These are phyloP conservation scores for Apostasia ramifera DNA, from an alignment of 106 monocot species.

Conservation along the genomic window DNA sequence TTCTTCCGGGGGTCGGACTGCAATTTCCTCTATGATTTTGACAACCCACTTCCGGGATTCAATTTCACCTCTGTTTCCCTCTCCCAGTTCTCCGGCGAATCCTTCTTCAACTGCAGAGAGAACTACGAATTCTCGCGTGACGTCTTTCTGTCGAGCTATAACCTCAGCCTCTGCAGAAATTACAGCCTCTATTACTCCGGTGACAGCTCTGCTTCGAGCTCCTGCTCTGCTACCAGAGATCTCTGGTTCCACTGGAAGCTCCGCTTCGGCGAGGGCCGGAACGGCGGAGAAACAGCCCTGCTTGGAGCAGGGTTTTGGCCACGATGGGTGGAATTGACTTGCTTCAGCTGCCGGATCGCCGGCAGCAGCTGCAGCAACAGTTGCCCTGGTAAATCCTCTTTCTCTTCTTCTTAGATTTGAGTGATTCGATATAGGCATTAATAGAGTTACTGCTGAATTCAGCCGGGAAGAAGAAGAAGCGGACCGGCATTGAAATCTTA, in stretches of 20 bases:
- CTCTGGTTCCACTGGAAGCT: conserved; percentile 14
- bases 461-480: background rate
- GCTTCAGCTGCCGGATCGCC: conserved; percentile 8
- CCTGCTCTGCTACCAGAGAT: conserved; percentile 4
- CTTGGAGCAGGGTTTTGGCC: conserved; percentile 5
- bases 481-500: background rate
- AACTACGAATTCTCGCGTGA: conserved; percentile 6
- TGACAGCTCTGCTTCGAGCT: background rate
- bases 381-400: conserved; percentile 4
- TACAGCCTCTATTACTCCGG: conserved; percentile 8
- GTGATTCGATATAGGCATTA: background rate
- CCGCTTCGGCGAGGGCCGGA: background rate
- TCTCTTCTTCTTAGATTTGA: background rate
- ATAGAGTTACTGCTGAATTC: background rate
- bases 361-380: background rate
- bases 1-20: conserved; percentile 9
- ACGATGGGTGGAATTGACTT: background rate
- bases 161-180: conserved; percentile 3
- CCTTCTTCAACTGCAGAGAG: conserved; percentile 3
- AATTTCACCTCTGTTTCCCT: conserved; percentile 5
- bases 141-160: background rate
- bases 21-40: conserved; percentile 4
- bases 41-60: background rate
- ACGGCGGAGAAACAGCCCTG: background rate
- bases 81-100: background rate